Evolutionary conservation across 352 stramenopile species (phyloP).

Genomic region (Discostella stelligera): DNA sequence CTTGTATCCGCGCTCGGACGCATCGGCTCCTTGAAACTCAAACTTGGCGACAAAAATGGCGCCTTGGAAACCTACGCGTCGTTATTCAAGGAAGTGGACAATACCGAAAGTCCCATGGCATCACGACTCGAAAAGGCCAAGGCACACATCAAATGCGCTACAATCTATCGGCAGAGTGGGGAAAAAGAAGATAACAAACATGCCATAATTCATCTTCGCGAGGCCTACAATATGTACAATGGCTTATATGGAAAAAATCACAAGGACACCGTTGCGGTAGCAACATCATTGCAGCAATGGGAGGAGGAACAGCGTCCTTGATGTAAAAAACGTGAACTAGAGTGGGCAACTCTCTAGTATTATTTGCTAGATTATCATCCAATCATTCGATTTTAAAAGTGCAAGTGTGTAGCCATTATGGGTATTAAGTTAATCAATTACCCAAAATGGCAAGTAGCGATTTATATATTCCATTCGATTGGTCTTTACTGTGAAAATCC

Average conservation of each 20-base stretch:
- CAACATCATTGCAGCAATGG: constrained; percentile 76
- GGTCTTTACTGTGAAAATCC: too few relatives aligned
- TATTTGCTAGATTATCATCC: too few relatives aligned
- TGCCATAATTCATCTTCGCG: constrained; percentile 72
- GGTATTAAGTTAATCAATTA: too few relatives aligned
- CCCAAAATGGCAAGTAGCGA: too few relatives aligned
- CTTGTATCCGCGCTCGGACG: constrained; percentile 74
- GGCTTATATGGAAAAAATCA: constrained; percentile 75
- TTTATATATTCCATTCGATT: too few relatives aligned
- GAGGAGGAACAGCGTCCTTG: constrained; percentile 57
- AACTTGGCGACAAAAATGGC: constrained; percentile 71
- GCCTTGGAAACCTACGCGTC: constrained; percentile 70
- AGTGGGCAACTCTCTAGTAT: too few relatives aligned
- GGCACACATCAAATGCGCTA: constrained; percentile 81
- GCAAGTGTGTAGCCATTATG: too few relatives aligned
- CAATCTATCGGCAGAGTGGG: constrained; percentile 73
- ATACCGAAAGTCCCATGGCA: constrained; percentile 64
- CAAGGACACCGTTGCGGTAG: constrained; percentile 79
- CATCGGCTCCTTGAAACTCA: constrained; percentile 80
- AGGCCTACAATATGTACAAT: constrained; percentile 82
- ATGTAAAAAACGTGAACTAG: constrained; percentile 1
- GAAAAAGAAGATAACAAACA: constrained; percentile 65
- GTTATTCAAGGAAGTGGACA: constrained; percentile 75
- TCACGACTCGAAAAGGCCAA: constrained; percentile 79
- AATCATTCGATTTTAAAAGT: too few relatives aligned